phyloP scores from a whole-genome alignment of 768 basidiomycete genomes.

The Collybia mongolica region DNA sequence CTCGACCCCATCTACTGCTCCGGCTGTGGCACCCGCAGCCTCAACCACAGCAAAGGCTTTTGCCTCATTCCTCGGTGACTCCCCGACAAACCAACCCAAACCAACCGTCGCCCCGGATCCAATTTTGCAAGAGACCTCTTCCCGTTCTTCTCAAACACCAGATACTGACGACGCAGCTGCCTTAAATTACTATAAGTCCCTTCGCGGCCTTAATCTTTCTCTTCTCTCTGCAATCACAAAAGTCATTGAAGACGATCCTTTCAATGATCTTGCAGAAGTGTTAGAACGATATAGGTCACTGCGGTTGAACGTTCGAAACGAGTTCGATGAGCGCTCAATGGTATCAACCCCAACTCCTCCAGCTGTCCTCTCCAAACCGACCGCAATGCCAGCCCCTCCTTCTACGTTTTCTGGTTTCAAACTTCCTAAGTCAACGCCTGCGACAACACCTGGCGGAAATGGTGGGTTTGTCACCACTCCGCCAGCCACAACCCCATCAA shows the following conservation, averaged over 20 bases:
- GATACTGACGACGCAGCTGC: background rate
- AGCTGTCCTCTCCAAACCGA: background rate
- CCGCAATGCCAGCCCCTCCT: background rate
- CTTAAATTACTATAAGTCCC: background rate
- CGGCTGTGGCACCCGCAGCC: conserved; percentile 3
- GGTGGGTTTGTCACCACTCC: background rate
- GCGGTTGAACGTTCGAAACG: conserved; percentile 1
- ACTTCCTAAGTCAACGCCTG: background rate
- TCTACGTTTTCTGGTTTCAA: background rate
- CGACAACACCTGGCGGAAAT: background rate
- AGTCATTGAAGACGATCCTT: conserved; percentile 1
- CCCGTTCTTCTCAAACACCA: background rate
- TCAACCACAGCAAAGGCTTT: conserved; percentile 3
- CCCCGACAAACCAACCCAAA: background rate
- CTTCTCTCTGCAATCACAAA: conserved; percentile 1
- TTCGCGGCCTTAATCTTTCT: conserved; percentile 2
- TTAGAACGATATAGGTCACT: background rate
- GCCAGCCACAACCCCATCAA: background rate
- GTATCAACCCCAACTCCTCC: background rate
- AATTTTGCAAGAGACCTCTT: background rate
- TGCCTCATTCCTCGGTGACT: conserved; percentile 2
- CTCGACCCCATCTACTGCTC: background rate
- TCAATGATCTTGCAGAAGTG: background rate
- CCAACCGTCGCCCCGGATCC: background rate
- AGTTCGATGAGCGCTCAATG: background rate